Conservation (phyloP, 2,329 filamentous ascomycete genomes). For the Paraphaeosphaeria minitans region DNA sequence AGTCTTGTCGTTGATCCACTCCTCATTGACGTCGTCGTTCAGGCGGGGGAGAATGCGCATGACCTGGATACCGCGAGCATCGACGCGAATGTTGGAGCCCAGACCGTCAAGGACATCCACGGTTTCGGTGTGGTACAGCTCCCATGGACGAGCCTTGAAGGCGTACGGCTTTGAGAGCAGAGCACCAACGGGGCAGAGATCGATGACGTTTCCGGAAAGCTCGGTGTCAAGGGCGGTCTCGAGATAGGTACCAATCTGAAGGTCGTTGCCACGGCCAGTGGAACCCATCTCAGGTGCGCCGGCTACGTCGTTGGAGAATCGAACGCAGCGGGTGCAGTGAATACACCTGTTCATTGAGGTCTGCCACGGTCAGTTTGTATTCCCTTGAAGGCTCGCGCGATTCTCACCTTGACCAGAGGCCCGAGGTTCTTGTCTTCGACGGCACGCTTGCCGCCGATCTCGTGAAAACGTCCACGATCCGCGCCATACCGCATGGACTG, state of each 20-base stretch:
- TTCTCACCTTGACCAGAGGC: constrained; percentile 78
- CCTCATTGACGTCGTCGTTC: constrained; percentile 98
- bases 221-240: constrained; percentile 94
- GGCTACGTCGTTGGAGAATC: constrained; percentile 96
- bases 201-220: constrained; percentile 95
- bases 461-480: constrained; percentile 95
- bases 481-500: constrained; percentile 99
- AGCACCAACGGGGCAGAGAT: constrained; percentile 95
- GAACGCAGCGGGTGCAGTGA: constrained; percentile 96
- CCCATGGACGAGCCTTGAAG: constrained; percentile 96
- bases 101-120: constrained; percentile 92
- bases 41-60: constrained; percentile 92
- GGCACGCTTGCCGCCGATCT: constrained; percentile 91
- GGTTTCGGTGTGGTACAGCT: constrained; percentile 93
- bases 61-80: constrained; percentile 91
- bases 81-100: constrained; percentile 92
- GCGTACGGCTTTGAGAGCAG: constrained; percentile 97
- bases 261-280: constrained; percentile 91
- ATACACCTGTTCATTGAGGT: constrained; percentile 99
- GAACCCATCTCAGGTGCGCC: constrained; percentile 95
- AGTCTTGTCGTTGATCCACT: constrained; percentile 99
- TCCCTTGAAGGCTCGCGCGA: neutral
- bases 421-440: constrained; percentile 99
- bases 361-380: constrained; percentile 46
- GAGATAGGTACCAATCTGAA: constrained; percentile 97